phyloP scores from a whole-genome alignment of 1,284 basidiomycete genomes.

The Gymnopus androsaceus region DNA sequence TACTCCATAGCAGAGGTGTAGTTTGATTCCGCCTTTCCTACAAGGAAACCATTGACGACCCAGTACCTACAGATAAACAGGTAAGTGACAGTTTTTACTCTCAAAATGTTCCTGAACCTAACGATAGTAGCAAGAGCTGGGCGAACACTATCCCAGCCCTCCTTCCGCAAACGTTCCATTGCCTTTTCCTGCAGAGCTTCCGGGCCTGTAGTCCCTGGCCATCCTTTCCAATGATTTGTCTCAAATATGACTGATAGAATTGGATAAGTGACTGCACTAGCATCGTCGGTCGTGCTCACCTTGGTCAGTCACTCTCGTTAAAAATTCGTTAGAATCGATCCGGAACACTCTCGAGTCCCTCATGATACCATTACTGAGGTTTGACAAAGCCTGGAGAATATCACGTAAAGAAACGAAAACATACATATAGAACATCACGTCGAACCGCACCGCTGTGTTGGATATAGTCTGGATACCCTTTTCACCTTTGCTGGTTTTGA shows the following conservation, averaged over 20 bases:
- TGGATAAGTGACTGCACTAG: too few relatives aligned
- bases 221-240: conserved; percentile 18
- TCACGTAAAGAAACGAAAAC: background rate
- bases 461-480: background rate
- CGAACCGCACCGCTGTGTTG: background rate
- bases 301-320: conserved; percentile 28
- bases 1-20: conserved; percentile 22
- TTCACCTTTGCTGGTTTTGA: background rate
- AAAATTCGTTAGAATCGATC: conserved; percentile 25
- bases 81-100: background rate
- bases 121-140: conserved; percentile 32
- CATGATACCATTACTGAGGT: conserved; percentile 35
- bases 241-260: conserved; percentile 16
- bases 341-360: conserved; percentile 36
- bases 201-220: conserved; percentile 21
- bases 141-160: conserved; percentile 32
- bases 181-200: conserved; percentile 28
- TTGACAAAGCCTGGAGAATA: conserved; percentile 20
- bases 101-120: conserved; percentile 25
- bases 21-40: conserved; percentile 9
- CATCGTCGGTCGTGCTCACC: too few relatives aligned
- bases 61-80: conserved; percentile 23
- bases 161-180: conserved; percentile 22
- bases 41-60: conserved; percentile 30
- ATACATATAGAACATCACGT: too few relatives aligned